A percentile compares a stretch with the other conserved stretches of the same genome.
Conservation (phyloP, 345 rosid species). For the Excoecaria agallocha region DNA sequence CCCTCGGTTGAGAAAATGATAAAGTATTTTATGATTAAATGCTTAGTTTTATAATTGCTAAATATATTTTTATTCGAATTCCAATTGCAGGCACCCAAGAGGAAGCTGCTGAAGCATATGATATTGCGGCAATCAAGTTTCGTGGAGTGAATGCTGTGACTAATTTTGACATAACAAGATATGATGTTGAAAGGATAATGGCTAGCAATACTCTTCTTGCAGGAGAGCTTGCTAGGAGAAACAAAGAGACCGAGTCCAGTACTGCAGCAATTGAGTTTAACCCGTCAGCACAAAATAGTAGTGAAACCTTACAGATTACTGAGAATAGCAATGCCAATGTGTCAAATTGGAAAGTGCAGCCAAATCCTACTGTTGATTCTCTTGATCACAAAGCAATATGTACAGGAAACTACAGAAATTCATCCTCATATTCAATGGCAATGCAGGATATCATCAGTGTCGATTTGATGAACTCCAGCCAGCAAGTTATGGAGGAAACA, state of each 20-base stretch:
- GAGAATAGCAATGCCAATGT: conserved; percentile 24
- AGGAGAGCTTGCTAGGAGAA: conserved; percentile 63
- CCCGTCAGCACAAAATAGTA: conserved; percentile 15
- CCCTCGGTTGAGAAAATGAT: not conserved
- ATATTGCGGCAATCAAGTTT: conserved; percentile 75
- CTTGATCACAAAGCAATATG: conserved; percentile 32
- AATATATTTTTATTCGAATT: not conserved
- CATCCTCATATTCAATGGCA: conserved; percentile 33
- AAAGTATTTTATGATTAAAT: conserved; percentile 9
- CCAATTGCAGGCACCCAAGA: conserved; percentile 63
- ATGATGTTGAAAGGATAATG: conserved; percentile 73
- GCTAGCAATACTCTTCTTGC: conserved; percentile 69
- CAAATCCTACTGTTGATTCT: conserved; percentile 24
- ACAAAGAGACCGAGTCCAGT: conserved; percentile 34
- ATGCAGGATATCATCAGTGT: conserved; percentile 43
- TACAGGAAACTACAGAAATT: no score
- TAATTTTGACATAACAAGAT: conserved; percentile 68
- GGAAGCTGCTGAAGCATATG: conserved; percentile 88
- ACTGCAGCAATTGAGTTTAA: conserved; percentile 23
- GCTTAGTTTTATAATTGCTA: not conserved
- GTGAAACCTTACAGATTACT: conserved; percentile 16
- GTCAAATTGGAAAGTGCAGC: conserved; percentile 51
- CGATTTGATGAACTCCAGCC: conserved; percentile 40
- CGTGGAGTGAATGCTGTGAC: conserved; percentile 78
- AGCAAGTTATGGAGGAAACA: conserved; percentile 33